A percentile compares a stretch with the other conserved stretches of the same genome.
phyloP scores from a whole-genome alignment of 2,329 filamentous ascomycete genomes.

The Lachnellula arida region DNA sequence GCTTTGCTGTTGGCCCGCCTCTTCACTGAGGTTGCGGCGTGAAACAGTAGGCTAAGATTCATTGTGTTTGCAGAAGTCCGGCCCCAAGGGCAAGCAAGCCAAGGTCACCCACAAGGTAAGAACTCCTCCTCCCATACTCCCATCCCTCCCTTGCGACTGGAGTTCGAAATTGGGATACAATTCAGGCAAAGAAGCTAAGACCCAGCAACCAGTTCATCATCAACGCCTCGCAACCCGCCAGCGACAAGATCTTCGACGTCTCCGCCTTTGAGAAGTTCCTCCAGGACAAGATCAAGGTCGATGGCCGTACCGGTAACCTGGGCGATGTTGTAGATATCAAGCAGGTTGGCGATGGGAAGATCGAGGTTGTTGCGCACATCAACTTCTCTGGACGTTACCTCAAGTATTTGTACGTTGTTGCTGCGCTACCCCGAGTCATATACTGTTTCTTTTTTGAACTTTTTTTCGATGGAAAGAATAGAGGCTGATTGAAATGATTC shows the following conservation, averaged over 20 bases:
- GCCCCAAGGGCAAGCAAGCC: slow-evolving; percentile 64
- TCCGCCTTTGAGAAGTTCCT: slow-evolving; percentile 99
- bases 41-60: slow-evolving; percentile 95
- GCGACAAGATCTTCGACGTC: slow-evolving; percentile 99
- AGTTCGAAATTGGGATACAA: no score
- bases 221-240: slow-evolving; percentile 96
- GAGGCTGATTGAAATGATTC: slow-evolving; percentile 21
- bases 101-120: slow-evolving; percentile 53
- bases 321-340: slow-evolving; percentile 88
- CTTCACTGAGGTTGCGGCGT: slow-evolving; percentile 43
- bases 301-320: slow-evolving; percentile 96
- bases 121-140: not conserved
- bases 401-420: slow-evolving; percentile 86
- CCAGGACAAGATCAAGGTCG: slow-evolving; percentile 99
- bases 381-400: slow-evolving; percentile 98
- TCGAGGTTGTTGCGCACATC: slow-evolving; percentile 95
- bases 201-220: slow-evolving; percentile 76
- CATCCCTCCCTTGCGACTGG: not conserved
- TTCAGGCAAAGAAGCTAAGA: not conserved
- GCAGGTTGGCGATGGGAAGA: slow-evolving; percentile 92
- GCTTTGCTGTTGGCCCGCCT: slow-evolving; percentile 90
- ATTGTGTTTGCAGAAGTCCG: slow-evolving; percentile 47
- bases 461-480: not conserved
- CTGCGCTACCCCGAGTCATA: no score
- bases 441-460: no score